Evolutionary conservation across 345 rosid species (phyloP).

Genomic region (Acer yangbiense): DNA sequence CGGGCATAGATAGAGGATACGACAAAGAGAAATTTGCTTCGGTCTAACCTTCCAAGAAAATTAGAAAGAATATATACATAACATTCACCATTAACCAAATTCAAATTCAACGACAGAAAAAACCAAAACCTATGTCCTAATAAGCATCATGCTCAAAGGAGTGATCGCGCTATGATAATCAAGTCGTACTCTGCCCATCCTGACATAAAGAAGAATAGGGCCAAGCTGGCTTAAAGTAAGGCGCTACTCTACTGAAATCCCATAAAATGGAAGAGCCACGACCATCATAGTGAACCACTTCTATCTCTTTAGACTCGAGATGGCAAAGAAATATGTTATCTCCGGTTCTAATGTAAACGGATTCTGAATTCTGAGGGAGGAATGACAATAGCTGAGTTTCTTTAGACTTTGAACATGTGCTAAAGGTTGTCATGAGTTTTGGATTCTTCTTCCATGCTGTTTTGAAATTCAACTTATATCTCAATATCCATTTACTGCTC

Average conservation of each 20-base stretch:
- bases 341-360: constrained; percentile 51
- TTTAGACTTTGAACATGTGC: constrained; percentile 33
- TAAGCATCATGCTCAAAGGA: background rate
- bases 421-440: constrained; percentile 21
- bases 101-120: background rate
- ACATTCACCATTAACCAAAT: background rate
- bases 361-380: constrained; percentile 37
- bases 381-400: constrained; percentile 57
- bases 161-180: background rate
- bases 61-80: background rate
- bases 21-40: background rate
- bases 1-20: background rate
- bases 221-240: constrained; percentile 58
- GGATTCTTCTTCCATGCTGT: constrained; percentile 55
- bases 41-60: background rate
- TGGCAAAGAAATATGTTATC: constrained; percentile 38
- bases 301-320: constrained; percentile 25
- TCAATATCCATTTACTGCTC: constrained; percentile 39
- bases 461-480: constrained; percentile 47
- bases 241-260: constrained; percentile 56
- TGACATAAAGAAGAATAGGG: constrained; percentile 39
- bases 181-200: background rate
- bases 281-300: constrained; percentile 52
- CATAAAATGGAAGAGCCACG: constrained; percentile 43
- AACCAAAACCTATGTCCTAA: background rate